Evolutionary conservation across 2,329 filamentous ascomycete genomes (phyloP).

Genomic region (Colletotrichum euphorbiae): DNA sequence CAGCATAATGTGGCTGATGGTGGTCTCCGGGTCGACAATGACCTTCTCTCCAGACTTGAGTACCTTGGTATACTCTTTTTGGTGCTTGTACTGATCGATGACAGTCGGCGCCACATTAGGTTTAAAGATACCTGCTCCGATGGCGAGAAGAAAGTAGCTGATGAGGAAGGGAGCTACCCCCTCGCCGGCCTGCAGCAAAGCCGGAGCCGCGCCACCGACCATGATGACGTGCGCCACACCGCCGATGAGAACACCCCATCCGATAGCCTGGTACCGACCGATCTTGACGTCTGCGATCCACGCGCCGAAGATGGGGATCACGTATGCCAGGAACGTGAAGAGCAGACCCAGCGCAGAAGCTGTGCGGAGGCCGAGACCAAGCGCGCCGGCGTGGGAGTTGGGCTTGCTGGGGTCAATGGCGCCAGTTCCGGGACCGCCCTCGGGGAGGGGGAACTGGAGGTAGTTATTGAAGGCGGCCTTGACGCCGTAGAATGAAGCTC

Average conservation of each 20-base stretch:
- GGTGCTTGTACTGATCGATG: conserved; percentile 69
- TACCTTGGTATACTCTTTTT: conserved; percentile 55
- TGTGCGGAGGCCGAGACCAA: conserved; percentile 67
- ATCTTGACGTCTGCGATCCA: conserved; percentile 75
- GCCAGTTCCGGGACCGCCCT: conserved; percentile 59
- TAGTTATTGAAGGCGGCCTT: conserved; percentile 69
- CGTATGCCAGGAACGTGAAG: conserved; percentile 68
- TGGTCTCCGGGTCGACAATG: conserved; percentile 75
- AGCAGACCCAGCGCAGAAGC: conserved; percentile 65
- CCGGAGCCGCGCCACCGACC: conserved; percentile 66
- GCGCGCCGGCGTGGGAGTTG: conserved; percentile 63
- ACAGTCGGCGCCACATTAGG: conserved; percentile 77
- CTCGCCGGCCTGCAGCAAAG: conserved; percentile 57
- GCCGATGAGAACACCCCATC: conserved; percentile 74
- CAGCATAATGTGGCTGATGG: conserved; percentile 74
- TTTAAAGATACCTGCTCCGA: conserved; percentile 79
- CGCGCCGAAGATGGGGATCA: conserved; percentile 65
- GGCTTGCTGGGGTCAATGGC: conserved; percentile 53
- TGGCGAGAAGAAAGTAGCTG: conserved; percentile 63
- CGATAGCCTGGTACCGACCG: conserved; percentile 79
- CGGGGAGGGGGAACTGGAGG: conserved; percentile 69
- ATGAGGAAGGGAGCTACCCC: conserved; percentile 70
- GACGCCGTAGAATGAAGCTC: conserved; percentile 70
- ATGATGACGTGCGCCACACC: conserved; percentile 77
- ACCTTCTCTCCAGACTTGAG: conserved; percentile 70